These are phyloP conservation scores for Globisporangium cederbergense DNA, from an alignment of 352 stramenopile genomes.

Conservation along the genomic window DNA sequence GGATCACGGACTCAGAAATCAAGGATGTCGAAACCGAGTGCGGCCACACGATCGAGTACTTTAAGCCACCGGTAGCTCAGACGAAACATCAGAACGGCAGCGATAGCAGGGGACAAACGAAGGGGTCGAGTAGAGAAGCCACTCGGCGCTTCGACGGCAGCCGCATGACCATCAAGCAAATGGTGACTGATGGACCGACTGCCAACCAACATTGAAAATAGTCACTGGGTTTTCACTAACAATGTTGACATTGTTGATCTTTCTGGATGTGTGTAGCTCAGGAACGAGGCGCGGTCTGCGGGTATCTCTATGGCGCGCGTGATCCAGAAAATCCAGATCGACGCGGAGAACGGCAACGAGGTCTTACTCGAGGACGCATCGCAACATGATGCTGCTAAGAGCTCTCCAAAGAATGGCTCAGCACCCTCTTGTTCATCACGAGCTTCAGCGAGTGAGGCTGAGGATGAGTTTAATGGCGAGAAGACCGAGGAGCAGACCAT, in stretches of 20 bases:
- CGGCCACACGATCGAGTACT: slow-evolving; percentile 47
- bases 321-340: slow-evolving; percentile 51
- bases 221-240: background rate
- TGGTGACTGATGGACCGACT: slow-evolving; percentile 16
- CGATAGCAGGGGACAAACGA: background rate
- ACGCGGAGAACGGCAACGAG: slow-evolving; percentile 38
- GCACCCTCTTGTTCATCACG: background rate
- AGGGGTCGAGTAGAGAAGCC: background rate
- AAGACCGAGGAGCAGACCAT: slow-evolving; percentile 9
- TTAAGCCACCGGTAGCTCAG: slow-evolving; percentile 3
- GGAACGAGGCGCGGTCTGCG: slow-evolving; percentile 36
- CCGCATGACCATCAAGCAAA: slow-evolving; percentile 62
- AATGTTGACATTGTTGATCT: background rate
- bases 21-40: slow-evolving; percentile 47
- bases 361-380: slow-evolving; percentile 6
- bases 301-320: slow-evolving; percentile 35
- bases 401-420: background rate
- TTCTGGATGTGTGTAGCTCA: slow-evolving; percentile 19
- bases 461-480: background rate
- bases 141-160: slow-evolving; percentile 50
- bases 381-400: background rate
- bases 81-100: background rate
- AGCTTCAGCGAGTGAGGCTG: background rate
- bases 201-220: background rate
- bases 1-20: slow-evolving; percentile 57